These are phyloP conservation scores for Lyophyllum shimeji DNA, from an alignment of 768 basidiomycete genomes.

Conservation along the genomic window DNA sequence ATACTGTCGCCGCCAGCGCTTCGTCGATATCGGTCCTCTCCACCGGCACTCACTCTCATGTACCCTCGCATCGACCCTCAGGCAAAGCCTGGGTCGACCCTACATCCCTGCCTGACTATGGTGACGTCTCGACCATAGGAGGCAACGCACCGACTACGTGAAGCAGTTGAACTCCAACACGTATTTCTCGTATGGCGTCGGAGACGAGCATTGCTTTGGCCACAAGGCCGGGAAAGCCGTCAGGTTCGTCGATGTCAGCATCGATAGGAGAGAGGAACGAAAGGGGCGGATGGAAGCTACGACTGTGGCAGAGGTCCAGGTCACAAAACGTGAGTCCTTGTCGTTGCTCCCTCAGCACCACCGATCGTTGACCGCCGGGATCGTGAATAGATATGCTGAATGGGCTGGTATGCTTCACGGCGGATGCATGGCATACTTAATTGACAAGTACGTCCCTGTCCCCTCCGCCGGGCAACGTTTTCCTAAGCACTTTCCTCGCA, in stretches of 20 bases:
- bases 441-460: slow-evolving; percentile 56
- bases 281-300: slow-evolving; percentile 58
- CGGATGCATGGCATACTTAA: slow-evolving; percentile 71
- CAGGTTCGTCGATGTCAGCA: slow-evolving; percentile 59
- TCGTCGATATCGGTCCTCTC: slow-evolving; percentile 24
- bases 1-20: slow-evolving; percentile 24
- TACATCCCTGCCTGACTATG: slow-evolving; percentile 54
- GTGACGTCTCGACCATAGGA: slow-evolving; percentile 53
- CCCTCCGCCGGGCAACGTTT: background rate
- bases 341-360: slow-evolving; percentile 5
- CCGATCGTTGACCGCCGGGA: background rate
- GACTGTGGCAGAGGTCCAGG: slow-evolving; percentile 60
- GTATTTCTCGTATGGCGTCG: slow-evolving; percentile 70
- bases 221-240: slow-evolving; percentile 59
- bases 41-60: slow-evolving; percentile 26
- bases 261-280: slow-evolving; percentile 43
- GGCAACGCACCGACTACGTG: slow-evolving; percentile 64
- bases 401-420: slow-evolving; percentile 77
- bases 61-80: slow-evolving; percentile 22
- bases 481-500: slow-evolving; percentile 1
- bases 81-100: slow-evolving; percentile 66
- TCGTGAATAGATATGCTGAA: slow-evolving; percentile 62
- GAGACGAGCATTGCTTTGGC: slow-evolving; percentile 60
- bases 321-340: slow-evolving; percentile 53
- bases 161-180: slow-evolving; percentile 71